phyloP scores from a whole-genome alignment of 306 rosid genomes.

The Gillenia trifoliata region DNA sequence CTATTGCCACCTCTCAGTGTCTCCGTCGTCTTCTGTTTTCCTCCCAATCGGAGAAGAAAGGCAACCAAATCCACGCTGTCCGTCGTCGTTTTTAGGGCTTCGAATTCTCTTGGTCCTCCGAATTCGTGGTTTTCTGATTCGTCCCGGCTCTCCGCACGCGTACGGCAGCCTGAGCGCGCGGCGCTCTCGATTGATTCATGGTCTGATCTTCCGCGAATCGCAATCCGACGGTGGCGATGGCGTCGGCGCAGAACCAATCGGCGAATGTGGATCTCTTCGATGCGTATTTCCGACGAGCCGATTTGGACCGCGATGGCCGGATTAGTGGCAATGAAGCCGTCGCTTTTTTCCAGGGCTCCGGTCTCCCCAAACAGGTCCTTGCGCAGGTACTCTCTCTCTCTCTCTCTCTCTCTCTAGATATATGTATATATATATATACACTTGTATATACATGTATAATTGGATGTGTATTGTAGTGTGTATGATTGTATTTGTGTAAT shows the following conservation, averaged over 20 bases:
- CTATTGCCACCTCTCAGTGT: background rate
- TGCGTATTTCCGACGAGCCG: conserved; percentile 89
- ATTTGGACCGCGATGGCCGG: conserved; percentile 96
- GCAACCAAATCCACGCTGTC: background rate
- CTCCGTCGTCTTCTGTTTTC: background rate
- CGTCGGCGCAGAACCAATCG: conserved; percentile 57
- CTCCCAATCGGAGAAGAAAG: conserved; percentile 13
- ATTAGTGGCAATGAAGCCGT: conserved; percentile 95
- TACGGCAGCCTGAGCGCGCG: conserved; percentile 3
- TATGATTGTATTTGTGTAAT: background rate
- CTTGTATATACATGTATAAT: background rate
- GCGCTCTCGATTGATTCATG: conserved; percentile 16
- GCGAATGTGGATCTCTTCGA: conserved; percentile 94
- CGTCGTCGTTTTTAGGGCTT: conserved; percentile 12
- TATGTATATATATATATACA: background rate
- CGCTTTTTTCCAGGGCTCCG: conserved; percentile 89
- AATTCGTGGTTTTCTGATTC: conserved; percentile 5
- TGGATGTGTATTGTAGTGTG: background rate
- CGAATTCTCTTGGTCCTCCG: background rate
- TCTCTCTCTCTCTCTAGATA: background rate
- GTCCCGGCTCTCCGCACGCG: background rate
- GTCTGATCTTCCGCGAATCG: conserved; percentile 45
- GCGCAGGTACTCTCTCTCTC: conserved; percentile 55
- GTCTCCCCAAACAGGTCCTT: conserved; percentile 76
- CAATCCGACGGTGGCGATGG: conserved; percentile 61